A percentile compares a stretch with the other conserved stretches of the same genome.
Evolutionary conservation across 805 yeast genomes (phyloP).

Genomic region (Brettanomyces sp.): DNA sequence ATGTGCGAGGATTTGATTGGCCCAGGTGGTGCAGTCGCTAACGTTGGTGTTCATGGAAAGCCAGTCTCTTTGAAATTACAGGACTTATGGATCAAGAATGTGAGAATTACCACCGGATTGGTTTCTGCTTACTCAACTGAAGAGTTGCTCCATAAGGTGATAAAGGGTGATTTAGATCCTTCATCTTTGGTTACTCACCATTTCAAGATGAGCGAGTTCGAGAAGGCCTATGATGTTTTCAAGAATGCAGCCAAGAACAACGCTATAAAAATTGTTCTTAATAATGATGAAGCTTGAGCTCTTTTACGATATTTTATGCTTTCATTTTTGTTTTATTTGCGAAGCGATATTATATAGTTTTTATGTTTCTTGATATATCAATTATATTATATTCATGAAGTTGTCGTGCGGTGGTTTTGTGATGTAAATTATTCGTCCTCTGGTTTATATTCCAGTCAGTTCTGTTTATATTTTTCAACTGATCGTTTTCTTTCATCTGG

Average conservation of each 20-base stretch:
- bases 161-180: constrained; percentile 33
- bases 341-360: not conserved
- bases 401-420: no score
- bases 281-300: constrained; percentile 7
- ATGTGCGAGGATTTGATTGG: constrained; percentile 45
- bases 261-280: constrained; percentile 40
- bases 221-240: constrained; percentile 54
- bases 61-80: constrained; percentile 33
- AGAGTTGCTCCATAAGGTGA: constrained; percentile 28
- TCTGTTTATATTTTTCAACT: constrained; percentile 54
- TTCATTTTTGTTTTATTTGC: not conserved
- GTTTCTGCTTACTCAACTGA: constrained; percentile 38
- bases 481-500: constrained; percentile 49
- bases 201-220: constrained; percentile 44
- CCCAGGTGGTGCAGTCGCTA: constrained; percentile 57
- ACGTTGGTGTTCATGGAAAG: constrained; percentile 47
- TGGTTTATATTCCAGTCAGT: not conserved
- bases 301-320: no score
- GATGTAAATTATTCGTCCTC: not conserved
- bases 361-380: no score
- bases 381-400: no score
- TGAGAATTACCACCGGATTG: constrained; percentile 38
- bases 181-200: constrained; percentile 50
- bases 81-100: constrained; percentile 37
- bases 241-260: constrained; percentile 42